Evolutionary conservation across 805 yeast genomes (phyloP).

Genomic region (Saturnispora mendoncae): DNA sequence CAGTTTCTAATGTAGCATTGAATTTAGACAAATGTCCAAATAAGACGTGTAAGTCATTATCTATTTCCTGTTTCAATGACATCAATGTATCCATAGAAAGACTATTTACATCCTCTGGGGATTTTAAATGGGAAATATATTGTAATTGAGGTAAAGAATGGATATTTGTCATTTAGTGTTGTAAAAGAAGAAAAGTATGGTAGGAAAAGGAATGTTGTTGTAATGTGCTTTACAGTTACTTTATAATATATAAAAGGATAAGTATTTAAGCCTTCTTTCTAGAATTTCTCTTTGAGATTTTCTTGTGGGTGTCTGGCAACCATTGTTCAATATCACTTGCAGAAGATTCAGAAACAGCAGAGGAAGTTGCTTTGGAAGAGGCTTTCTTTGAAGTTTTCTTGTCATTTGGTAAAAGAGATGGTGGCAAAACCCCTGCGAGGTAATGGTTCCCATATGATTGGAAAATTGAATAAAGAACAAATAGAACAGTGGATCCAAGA

Average conservation of each 20-base stretch:
- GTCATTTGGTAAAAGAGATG: slow-evolving; percentile 23
- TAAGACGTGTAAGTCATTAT: slow-evolving; percentile 32
- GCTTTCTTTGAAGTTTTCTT: slow-evolving; percentile 19
- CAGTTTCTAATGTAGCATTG: slow-evolving; percentile 47
- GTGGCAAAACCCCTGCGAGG: slow-evolving; percentile 32
- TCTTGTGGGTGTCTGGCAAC: slow-evolving; percentile 50
- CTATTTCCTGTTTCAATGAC: slow-evolving; percentile 24
- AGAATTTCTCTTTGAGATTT: slow-evolving; percentile 22
- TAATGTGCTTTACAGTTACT: too few relatives aligned
- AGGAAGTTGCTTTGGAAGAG: slow-evolving; percentile 23
- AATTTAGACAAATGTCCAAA: slow-evolving; percentile 33
- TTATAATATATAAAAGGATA: background rate
- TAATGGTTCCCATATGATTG: slow-evolving; percentile 38
- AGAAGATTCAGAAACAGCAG: background rate
- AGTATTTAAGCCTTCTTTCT: slow-evolving; percentile 18
- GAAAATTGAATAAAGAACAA: slow-evolving; percentile 40
- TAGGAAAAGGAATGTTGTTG: too few relatives aligned
- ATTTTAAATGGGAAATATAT: background rate
- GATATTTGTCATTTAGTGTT: slow-evolving; percentile 1
- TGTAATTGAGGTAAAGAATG: background rate
- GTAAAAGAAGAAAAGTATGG: too few relatives aligned
- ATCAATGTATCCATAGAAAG: slow-evolving; percentile 7
- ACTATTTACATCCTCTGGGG: slow-evolving; percentile 4
- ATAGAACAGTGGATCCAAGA: slow-evolving; percentile 40
- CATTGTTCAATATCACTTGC: slow-evolving; percentile 37